phyloP scores from a whole-genome alignment of 139 green algal species.

The Chlorella sp. region DNA sequence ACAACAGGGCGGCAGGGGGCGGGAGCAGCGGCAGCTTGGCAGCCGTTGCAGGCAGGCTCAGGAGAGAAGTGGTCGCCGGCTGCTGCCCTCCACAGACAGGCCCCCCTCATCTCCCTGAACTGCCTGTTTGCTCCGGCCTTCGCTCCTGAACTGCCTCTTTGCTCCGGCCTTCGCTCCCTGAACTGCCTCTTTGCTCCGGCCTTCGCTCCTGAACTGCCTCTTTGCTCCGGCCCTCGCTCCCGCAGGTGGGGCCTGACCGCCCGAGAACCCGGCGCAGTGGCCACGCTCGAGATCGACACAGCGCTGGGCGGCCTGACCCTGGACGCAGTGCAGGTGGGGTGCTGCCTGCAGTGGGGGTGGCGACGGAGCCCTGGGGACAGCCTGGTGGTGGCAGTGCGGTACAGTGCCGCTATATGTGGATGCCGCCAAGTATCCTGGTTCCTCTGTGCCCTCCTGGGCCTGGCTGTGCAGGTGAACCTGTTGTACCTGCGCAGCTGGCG shows the following conservation, averaged over 20 bases:
- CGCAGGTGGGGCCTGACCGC: slow-evolving; percentile 20
- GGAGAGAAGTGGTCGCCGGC: not conserved
- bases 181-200: too few species aligned
- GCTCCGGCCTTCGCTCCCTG: too few species aligned
- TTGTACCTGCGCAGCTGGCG: slow-evolving; percentile 18
- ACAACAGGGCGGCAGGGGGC: not conserved
- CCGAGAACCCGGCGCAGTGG: not conserved
- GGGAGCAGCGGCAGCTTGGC: too few species aligned
- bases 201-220: too few species aligned
- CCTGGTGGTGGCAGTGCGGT: too few species aligned
- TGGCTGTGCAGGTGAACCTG: slow-evolving; percentile 20
- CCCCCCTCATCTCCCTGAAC: not conserved
- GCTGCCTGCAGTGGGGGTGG: too few species aligned
- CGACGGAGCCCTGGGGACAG: too few species aligned
- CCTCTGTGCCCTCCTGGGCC: too few species aligned
- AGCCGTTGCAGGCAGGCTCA: not conserved
- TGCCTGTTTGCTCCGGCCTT: too few species aligned
- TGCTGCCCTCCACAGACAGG: not conserved
- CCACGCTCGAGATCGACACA: slow-evolving; percentile 8
- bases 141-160: too few species aligned
- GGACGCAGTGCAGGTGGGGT: slow-evolving; percentile 7
- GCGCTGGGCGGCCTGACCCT: slow-evolving; percentile 20
- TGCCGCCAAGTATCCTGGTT: too few species aligned
- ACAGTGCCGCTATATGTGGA: too few species aligned
- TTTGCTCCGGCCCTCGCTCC: not conserved